These are phyloP conservation scores for Fusarium musae DNA, from an alignment of 2,329 filamentous ascomycete genomes.

Conservation along the genomic window DNA sequence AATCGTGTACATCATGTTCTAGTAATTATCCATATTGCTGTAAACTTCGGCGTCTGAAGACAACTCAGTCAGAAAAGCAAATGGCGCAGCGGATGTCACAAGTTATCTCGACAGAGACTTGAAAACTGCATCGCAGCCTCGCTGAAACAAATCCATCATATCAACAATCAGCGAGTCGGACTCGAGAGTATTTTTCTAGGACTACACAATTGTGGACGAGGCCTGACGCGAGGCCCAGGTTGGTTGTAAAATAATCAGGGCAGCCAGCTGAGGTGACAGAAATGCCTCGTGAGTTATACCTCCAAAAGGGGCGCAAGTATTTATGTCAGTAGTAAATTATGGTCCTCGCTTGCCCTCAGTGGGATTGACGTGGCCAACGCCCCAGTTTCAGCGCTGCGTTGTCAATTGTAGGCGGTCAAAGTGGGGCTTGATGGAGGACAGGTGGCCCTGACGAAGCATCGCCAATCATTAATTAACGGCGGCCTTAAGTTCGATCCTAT, in stretches of 20 bases:
- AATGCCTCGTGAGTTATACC: too few species aligned
- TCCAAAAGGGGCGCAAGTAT: too few species aligned
- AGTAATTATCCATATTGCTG: too few species aligned
- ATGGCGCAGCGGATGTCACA: accelerated
- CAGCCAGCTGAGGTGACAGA: too few species aligned
- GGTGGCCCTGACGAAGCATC: too few species aligned
- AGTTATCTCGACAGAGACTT: accelerated
- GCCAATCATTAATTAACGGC: background rate
- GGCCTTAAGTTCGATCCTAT: background rate
- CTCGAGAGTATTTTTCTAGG: accelerated
- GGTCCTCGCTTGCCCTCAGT: too few species aligned
- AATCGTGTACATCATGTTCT: background rate
- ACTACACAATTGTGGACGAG: background rate
- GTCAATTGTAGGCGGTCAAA: background rate
- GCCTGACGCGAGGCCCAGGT: background rate
- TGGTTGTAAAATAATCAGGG: too few species aligned
- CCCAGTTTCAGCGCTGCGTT: background rate
- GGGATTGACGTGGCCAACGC: background rate
- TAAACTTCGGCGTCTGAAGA: too few species aligned
- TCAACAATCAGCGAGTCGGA: accelerated
- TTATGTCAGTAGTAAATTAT: too few species aligned
- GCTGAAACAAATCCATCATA: accelerated
- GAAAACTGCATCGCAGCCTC: background rate
- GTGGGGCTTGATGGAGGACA: too few species aligned
- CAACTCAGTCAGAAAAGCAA: accelerated